A percentile compares a stretch with the other conserved stretches of the same genome.
Evolutionary conservation across 169 alveolate species (phyloP).

Genomic region (Babesia bovis): DNA sequence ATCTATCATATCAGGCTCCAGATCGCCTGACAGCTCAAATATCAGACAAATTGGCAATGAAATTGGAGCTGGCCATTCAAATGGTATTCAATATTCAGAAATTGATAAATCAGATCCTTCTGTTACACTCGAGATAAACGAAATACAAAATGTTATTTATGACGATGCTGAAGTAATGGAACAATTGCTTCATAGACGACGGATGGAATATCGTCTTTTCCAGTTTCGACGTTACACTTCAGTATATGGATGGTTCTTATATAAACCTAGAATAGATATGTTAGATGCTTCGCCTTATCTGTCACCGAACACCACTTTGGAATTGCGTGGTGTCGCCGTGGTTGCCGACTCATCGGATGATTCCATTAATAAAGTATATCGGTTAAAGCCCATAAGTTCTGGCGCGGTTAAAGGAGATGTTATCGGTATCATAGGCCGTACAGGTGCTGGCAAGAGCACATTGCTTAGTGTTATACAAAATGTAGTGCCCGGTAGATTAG

Average conservation of each 20-base stretch:
- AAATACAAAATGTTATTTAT: neutral
- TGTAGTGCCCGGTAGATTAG: conserved; percentile 1
- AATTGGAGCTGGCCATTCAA: neutral
- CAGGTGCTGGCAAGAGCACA: conserved; percentile 42
- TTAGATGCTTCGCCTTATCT: conserved; percentile 1
- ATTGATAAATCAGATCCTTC: neutral
- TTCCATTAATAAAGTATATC: neutral
- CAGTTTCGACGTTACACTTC: conserved; percentile 21
- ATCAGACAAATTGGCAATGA: neutral
- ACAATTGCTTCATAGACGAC: neutral
- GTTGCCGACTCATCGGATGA: neutral
- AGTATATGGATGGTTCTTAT: neutral
- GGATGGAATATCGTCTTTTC: neutral
- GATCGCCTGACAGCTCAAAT: neutral
- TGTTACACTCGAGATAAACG: neutral
- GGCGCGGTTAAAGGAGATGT: conserved; percentile 26
- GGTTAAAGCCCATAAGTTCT: neutral
- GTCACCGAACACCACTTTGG: neutral
- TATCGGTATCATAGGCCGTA: conserved; percentile 30
- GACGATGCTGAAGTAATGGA: neutral
- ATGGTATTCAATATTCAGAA: neutral
- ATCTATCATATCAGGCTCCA: conserved; percentile 1
- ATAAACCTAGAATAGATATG: conserved; percentile 11
- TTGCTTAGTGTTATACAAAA: conserved; percentile 10
- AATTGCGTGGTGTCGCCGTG: neutral